These are phyloP conservation scores for Aspergillus unguis DNA, from an alignment of 2,329 filamentous ascomycete genomes.

Conservation along the genomic window DNA sequence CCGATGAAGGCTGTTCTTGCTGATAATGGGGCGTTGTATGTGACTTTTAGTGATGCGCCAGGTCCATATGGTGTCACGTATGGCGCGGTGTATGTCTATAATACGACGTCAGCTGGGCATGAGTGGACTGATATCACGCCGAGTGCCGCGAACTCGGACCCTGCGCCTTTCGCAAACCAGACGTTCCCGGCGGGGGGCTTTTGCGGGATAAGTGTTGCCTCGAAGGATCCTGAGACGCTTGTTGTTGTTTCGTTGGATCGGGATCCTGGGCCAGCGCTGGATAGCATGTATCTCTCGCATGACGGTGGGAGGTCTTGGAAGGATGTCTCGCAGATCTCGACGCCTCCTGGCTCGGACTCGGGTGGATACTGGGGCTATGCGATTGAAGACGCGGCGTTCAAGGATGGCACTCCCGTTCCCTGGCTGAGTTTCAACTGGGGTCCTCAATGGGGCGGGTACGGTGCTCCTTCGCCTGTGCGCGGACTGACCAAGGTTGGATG, in stretches of 20 bases:
- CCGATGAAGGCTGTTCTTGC: slow-evolving; percentile 16
- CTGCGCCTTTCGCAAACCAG: slow-evolving; percentile 11
- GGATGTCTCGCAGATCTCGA: slow-evolving; percentile 16
- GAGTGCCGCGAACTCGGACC: slow-evolving; percentile 7
- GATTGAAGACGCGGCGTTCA: slow-evolving; percentile 14
- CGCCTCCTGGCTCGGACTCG: slow-evolving; percentile 12
- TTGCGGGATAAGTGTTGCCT: slow-evolving; percentile 13
- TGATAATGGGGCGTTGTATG: slow-evolving; percentile 14
- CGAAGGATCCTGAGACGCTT: slow-evolving; percentile 13
- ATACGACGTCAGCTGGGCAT: slow-evolving; percentile 4
- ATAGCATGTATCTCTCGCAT: slow-evolving; percentile 16
- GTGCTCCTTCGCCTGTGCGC: slow-evolving; percentile 13
- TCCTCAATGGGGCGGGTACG: slow-evolving; percentile 15
- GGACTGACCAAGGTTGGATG: slow-evolving; percentile 18
- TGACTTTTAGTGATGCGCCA: slow-evolving; percentile 14
- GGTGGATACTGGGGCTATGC: slow-evolving; percentile 16
- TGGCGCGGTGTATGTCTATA: slow-evolving; percentile 14
- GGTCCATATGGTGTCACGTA: slow-evolving; percentile 14
- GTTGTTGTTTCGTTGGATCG: slow-evolving; percentile 13
- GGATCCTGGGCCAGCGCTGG: slow-evolving; percentile 15
- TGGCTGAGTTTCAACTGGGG: slow-evolving; percentile 19
- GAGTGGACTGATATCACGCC: slow-evolving; percentile 15
- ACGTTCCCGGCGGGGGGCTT: slow-evolving; percentile 14
- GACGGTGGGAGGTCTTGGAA: slow-evolving; percentile 16
- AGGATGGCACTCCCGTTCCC: slow-evolving; percentile 12